phyloP scores from a whole-genome alignment of 805 yeast genomes.

The Tetrapisispora fleetii region DNA sequence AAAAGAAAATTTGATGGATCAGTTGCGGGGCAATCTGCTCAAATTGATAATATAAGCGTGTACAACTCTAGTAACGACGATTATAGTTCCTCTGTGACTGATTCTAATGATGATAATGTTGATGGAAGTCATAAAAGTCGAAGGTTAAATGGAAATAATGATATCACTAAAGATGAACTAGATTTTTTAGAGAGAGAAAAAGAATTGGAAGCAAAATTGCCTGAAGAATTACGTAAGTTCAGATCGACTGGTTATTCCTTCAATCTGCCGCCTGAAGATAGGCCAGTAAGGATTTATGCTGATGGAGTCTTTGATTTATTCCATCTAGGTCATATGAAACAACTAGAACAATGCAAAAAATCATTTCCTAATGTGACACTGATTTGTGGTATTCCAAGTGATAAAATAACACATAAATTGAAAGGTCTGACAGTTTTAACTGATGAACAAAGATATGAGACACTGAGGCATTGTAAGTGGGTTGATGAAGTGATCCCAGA shows the following conservation, averaged over 20 bases:
- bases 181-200: constrained; percentile 39
- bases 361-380: constrained; percentile 74
- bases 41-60: no score
- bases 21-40: neutral
- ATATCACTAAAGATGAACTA: constrained; percentile 1
- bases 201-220: constrained; percentile 52
- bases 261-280: constrained; percentile 72
- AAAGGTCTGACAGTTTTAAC: constrained; percentile 89
- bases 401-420: constrained; percentile 78
- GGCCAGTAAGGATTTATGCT: constrained; percentile 91
- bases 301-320: constrained; percentile 97
- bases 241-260: constrained; percentile 72
- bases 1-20: constrained; percentile 14
- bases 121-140: constrained; percentile 10
- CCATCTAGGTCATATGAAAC: constrained; percentile 97
- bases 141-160: constrained; percentile 12
- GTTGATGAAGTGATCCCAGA: constrained; percentile 92
- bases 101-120: constrained; percentile 3
- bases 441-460: constrained; percentile 81
- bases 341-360: constrained; percentile 92
- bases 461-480: constrained; percentile 91
- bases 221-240: constrained; percentile 60
- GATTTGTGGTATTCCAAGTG: constrained; percentile 89
- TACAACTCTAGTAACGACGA: neutral
- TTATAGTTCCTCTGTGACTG: constrained; percentile 1